Base-by-base conservation (phyloP, 1,284 basidiomycete genomes). In the Schizophyllum commune region DNA sequence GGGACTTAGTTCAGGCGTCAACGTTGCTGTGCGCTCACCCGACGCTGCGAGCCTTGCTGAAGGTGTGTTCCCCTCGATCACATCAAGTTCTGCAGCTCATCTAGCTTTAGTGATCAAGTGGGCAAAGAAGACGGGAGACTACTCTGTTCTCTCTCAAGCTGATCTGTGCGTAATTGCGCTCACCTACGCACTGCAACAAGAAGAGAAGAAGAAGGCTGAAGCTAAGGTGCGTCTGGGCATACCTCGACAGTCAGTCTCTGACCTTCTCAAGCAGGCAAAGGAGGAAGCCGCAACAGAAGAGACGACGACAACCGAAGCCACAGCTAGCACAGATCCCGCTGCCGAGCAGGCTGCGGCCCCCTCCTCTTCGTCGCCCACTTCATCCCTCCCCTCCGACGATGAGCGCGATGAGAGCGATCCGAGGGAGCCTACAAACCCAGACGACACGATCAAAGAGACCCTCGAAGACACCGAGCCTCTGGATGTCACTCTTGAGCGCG, bases 41-140 rank as follows among this genome's bases (percentile, higher is more conserved):
- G 83, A 89, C 70, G 76, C 88, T 57, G 79, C 84, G 2, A 88
- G 92, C 34, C 73, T 97, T 63, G 77, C 89, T 9, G 83, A 90
- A 75, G 92, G 94, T 94, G 65, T 55, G 84, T 74, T 32, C n/a
- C 53, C 52, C 55, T 5, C 47, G 57, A 54, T 62, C 39, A 60
- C 57, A 20, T 62, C 51, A 34, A 58, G 21, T 32, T 21, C 27
- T 6, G 56, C 66, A 39, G 64, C 61, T 67, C 56, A 65, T 61
- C 20, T 54, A 57, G 2, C 5, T 62, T 57, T 62, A 93, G 97
- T 96, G 8, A 91, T 92, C 58, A 88, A 91, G 64, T 92, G 90
- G 74, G 93, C 97, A 3, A 96, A 94, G 79, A 93, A 94, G 79
- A 98, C 96, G 0, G 97, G 97, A 74, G 97, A 99, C 75, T 96